Evolutionary conservation across 192 early-diverging fungal species (phyloP), one percentile per base, ranked within the genome.

Genomic region (Mortierella claussenii): DNA sequence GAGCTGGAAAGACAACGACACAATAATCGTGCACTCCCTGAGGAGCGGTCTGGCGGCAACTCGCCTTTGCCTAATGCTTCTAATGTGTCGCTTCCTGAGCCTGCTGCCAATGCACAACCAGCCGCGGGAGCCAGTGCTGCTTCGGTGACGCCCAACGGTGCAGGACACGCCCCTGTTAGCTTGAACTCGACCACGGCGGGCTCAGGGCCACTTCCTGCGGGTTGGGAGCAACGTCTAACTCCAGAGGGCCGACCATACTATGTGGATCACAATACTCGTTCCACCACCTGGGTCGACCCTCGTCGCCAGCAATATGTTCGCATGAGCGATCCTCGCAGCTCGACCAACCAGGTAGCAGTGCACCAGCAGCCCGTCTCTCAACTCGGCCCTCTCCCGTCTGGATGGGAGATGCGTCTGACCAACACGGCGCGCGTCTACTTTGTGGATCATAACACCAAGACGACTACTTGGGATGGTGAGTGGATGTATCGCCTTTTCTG

Each of bases 381-480:
- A 31, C 81, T 98, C 7, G 97, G 97, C 0, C 92, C 96, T 46
- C 80, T 99, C 62, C 97, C 97, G 17, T 93, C 92, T 36, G 97
- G 97, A 21, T 99, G 97, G 97, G 97, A 99, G 73, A 98, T 99
- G 97, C 89, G 97, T 18, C 85, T 95, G 49, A 99, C 96, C 11
- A 92, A 90, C 63, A 97, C 94, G 20, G 97, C 95, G 13, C 82
- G 94, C 21, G 93, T 95, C 21, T 99, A 98, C 83, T 99, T 98
- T 89, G 95, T 99, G 13, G 97, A 99, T 78, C 97, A 99, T 83
- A 96, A 95, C 71, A 92, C 94, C 48, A 98, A 97, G 76, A 97
- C 94, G 12, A 98, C 97, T 6, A 98, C 97, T 4, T 99, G 97
- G 97, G 95, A 98, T 80, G 97, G 89, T 85, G 68, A 57, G 73